Base-by-base conservation (phyloP, 495 filamentous ascomycete species). In the Patellaria atrata region DNA sequence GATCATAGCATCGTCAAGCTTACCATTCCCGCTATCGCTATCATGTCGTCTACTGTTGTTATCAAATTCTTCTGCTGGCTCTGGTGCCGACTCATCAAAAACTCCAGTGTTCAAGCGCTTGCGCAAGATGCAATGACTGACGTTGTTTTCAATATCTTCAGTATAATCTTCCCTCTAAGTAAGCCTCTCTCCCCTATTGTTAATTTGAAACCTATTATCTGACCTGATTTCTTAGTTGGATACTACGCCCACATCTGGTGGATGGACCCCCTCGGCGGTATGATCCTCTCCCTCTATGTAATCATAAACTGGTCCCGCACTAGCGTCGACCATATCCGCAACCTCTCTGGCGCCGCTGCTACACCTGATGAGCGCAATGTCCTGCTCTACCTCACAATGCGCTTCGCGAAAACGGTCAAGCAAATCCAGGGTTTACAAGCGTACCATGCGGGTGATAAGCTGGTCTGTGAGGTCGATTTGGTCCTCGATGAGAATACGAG, bases 141-240 rank as follows among this genome's bases (percentile, higher is more conserved):
- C 50, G 80, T 94, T 7, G 66, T 94, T 9, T 94, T 94, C 70
- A 94, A 93, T 51, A 77, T 68, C 9, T 89, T 91, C 48, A 84
- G 78, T 39, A 92, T 94, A 43, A 70, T 82, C 8, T 83, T 83
- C 50, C 79, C 79, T 5, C 65, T 82, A n/a, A 48, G 72, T 80
- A 42, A 51, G 74, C 44, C 9, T 21, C 8, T 23, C 33, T 5
- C 27, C 30, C 34, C 14, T 39, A 11, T 19, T 12, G 9, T 21
- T 33, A 21, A 14, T 25, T 46, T 33, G 39, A 16, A 15, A 8
- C 28, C 7, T 5, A 22, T 24, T 7, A 15, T n/a, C 18, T 4
- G 30, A 21, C 16, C 21, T 15, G 10, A 14, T 23, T 7, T 12
- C 31, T 18, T 9, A 39, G 71, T 89, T 23, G 86, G 86, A 3